phyloP scores from a whole-genome alignment of 2,329 filamentous ascomycete genomes.

The Podosphaera aphanis region DNA sequence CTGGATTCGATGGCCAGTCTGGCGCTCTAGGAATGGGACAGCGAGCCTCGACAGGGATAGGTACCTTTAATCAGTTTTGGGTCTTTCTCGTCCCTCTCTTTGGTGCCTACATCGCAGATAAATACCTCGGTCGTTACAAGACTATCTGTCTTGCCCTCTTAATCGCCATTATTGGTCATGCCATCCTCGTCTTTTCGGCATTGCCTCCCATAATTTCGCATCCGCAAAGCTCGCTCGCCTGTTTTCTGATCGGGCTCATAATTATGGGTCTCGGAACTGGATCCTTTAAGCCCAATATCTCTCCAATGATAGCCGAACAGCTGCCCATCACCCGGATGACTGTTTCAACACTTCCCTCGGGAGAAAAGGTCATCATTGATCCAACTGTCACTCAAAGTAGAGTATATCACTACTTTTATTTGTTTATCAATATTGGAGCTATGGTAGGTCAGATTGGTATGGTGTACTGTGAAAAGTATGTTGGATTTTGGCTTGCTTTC shows the following conservation, averaged over 20 bases:
- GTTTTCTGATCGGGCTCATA: constrained; percentile 37
- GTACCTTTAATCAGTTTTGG: constrained; percentile 27
- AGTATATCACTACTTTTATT: constrained; percentile 48
- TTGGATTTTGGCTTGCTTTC: constrained; percentile 54
- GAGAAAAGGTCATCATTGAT: constrained; percentile 36
- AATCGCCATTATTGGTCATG: constrained; percentile 36
- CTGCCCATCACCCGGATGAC: constrained; percentile 26
- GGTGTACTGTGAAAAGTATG: constrained; percentile 53
- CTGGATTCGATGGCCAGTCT: constrained; percentile 18
- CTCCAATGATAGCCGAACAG: constrained; percentile 38
- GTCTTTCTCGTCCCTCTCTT: constrained; percentile 25
- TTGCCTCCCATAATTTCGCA: constrained; percentile 33
- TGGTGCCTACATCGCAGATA: constrained; percentile 36
- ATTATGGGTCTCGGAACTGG: constrained; percentile 46
- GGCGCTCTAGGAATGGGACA: constrained; percentile 24
- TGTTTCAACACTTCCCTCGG: constrained; percentile 25
- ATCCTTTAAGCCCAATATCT: constrained; percentile 50
- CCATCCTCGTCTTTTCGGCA: constrained; percentile 40
- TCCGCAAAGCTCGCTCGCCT: constrained; percentile 28
- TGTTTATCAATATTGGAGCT: constrained; percentile 46
- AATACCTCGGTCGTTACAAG: constrained; percentile 40
- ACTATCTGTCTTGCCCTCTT: constrained; percentile 26
- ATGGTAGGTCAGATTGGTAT: constrained; percentile 34
- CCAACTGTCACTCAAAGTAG: constrained; percentile 31
- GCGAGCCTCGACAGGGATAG: constrained; percentile 24